Evolutionary conservation across 2,329 filamentous ascomycete genomes (phyloP), one percentile per base, ranked within the genome.

Genomic region (Aplosporella prunicola): DNA sequence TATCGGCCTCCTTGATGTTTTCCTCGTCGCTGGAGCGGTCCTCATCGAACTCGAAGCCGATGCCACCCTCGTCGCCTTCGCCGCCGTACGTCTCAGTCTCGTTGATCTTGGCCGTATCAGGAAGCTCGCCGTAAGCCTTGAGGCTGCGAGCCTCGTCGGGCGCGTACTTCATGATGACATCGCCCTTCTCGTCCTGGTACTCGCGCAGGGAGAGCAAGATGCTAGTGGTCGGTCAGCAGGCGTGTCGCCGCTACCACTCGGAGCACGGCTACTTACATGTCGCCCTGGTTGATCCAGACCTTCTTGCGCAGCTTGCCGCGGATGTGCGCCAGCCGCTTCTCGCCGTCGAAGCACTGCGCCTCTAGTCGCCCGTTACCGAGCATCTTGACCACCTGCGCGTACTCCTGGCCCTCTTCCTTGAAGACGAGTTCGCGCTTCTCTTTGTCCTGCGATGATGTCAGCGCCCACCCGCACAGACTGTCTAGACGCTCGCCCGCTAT

Each of bases 91-190:
- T 93, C 66, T 96, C 91, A 47, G 87, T 94, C 77, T 98, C 91
- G 78, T 98, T 98, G 78, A 98, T 98, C 82, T 96, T 96, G 62
- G 91, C 91, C 57, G 78, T 83, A 69, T 96, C 91, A 51, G 91
- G 91, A 43, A 98, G 74, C 67, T 98, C 91, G 63, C 91, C 91
- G 66, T 96, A 96, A 45, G 87, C 85, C 71, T 96, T 96, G 56
- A 98, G 76, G 50, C 79, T 83, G 58, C 91, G 81, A 55, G 91
- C 91, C 72, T 96, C 91, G 60, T 98, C 91, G 67, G 59, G 56
- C 43, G 43, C 41, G 42, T 49, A 49, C 32, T 95, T 96, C 61
- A 93, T 78, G 59, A 91, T 89, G 33, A 93, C 84, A 57, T 91
- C 85, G 51, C 83, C 85, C 70, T 93, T 93, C 68, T 89, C 82